Evolutionary conservation across 2,329 filamentous ascomycete genomes (phyloP).

Genomic region (Aspergillus puulaauensis): DNA sequence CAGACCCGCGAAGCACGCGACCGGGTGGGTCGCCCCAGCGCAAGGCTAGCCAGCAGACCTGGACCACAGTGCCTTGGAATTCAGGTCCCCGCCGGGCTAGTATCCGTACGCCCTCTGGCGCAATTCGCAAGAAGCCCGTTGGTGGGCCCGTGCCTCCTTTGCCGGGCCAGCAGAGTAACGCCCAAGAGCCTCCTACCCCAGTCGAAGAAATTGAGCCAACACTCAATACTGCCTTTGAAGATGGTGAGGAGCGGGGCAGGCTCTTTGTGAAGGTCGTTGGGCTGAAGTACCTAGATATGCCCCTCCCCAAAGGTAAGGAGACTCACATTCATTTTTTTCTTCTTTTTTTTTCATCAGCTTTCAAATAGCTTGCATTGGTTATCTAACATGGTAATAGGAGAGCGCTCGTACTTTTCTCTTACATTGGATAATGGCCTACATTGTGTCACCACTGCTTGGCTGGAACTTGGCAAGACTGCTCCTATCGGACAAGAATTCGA

Average conservation of each 20-base stretch:
- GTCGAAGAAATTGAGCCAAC: constrained; percentile 68
- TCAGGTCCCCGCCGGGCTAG: constrained; percentile 70
- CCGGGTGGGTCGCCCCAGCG: constrained; percentile 72
- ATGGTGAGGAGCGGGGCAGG: constrained; percentile 82
- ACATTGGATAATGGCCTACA: constrained; percentile 98
- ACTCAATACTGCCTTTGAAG: constrained; percentile 63
- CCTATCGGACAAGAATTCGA: constrained; percentile 98
- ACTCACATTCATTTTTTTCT: background rate
- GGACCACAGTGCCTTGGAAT: constrained; percentile 98
- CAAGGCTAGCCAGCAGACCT: constrained; percentile 79
- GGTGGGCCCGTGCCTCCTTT: constrained; percentile 74
- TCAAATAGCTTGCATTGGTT: background rate
- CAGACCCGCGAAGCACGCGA: constrained; percentile 49
- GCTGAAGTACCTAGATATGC: constrained; percentile 91
- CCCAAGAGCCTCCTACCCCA: constrained; percentile 60
- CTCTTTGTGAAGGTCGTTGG: constrained; percentile 99
- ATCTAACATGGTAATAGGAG: constrained; percentile 56
- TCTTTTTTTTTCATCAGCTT: background rate
- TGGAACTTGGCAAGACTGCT: constrained; percentile 86
- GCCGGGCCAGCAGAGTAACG: constrained; percentile 83
- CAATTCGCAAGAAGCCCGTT: constrained; percentile 59
- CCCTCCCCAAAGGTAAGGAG: constrained; percentile 78
- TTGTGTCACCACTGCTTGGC: constrained; percentile 93
- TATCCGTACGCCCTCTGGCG: constrained; percentile 57
- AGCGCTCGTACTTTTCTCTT: constrained; percentile 90